phyloP scores from a whole-genome alignment of 2,329 filamentous ascomycete species.

The Rutstroemia sp. region DNA sequence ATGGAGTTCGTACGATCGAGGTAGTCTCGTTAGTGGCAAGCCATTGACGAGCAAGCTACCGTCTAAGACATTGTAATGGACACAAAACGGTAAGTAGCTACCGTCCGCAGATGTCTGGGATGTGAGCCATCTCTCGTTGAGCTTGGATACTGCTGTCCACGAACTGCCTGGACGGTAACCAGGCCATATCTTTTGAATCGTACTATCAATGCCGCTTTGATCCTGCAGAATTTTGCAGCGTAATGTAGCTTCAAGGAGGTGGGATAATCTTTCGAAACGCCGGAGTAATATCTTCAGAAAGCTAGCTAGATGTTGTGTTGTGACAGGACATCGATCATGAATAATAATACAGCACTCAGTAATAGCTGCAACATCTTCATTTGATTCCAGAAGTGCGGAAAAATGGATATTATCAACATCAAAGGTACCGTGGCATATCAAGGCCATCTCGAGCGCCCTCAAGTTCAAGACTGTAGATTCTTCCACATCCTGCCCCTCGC shows the following conservation, averaged over 20 bases:
- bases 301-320: slow-evolving; percentile 25
- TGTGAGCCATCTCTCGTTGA: slow-evolving; percentile 30
- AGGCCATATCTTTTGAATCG: slow-evolving; percentile 25
- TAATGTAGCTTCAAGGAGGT: slow-evolving; percentile 17
- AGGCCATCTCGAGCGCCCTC: slow-evolving; percentile 31
- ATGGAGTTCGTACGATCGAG: slow-evolving; percentile 33
- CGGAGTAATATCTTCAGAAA: slow-evolving; percentile 2
- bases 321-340: slow-evolving; percentile 29
- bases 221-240: slow-evolving; percentile 15
- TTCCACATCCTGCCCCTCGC: slow-evolving; percentile 18
- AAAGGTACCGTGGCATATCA: slow-evolving; percentile 38
- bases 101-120: slow-evolving; percentile 14
- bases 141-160: slow-evolving; percentile 22
- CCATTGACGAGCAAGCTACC: slow-evolving; percentile 47
- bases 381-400: slow-evolving; percentile 20
- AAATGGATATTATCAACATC: slow-evolving; percentile 34
- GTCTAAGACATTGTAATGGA: slow-evolving; percentile 44
- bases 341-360: slow-evolving; percentile 34
- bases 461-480: slow-evolving; percentile 24
- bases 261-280: slow-evolving; percentile 11
- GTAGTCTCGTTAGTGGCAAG: slow-evolving; percentile 39
- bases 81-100: slow-evolving; percentile 13
- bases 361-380: slow-evolving; percentile 28
- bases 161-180: slow-evolving; percentile 20
- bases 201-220: slow-evolving; percentile 19